Evolutionary conservation across 345 rosid genomes (phyloP), one percentile per base, ranked within the genome.

Genomic region (Iberis pinnata): DNA sequence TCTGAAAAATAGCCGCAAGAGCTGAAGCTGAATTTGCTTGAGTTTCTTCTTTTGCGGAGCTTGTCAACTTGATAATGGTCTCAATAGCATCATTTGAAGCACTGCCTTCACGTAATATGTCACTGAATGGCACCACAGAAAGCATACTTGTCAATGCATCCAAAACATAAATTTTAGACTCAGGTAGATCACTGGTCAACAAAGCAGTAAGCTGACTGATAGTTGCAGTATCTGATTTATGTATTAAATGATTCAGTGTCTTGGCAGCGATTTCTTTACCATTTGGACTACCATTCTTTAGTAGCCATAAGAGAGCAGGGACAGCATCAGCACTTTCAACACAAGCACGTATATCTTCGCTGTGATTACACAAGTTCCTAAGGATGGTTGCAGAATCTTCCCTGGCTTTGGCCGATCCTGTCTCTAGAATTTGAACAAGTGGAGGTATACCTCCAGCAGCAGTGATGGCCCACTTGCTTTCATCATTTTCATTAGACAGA

Each of bases 371-470:
- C 40, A 93, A 81, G 65, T 93, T 93, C 74, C 97, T 76, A 50
- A 88, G 92, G 74, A 93, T 93, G 40, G 81, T 73, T 44, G 99
- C 99, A 33, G 99, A 88, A 70, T 93, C 96, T 77, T 93, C 99
- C 79, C 86, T 88, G 54, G 99, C 97, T 80, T 88, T 93, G 49
- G 80, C 92, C 37, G 97, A 93, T 7, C 99, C 99, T 31, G 86
- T 82, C 80, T 93, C 99, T 41, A 93, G 75, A 78, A 93, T 93
- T 67, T 84, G 99, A 63, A 93, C 99, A 45, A 93, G 95, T 7
- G 99, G 99, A 70, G 99, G 99, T 71, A 93, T 93, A 50, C 99
- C 99, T 79, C 97, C 99, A 67, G 99, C 99, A 61, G 99, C 99
- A 42, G 99, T 93, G 70, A 93, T 88, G 35, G 99, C 99, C 99